Conservation (phyloP, 176 grass and related monocot genomes). For the Areca catechu region DNA sequence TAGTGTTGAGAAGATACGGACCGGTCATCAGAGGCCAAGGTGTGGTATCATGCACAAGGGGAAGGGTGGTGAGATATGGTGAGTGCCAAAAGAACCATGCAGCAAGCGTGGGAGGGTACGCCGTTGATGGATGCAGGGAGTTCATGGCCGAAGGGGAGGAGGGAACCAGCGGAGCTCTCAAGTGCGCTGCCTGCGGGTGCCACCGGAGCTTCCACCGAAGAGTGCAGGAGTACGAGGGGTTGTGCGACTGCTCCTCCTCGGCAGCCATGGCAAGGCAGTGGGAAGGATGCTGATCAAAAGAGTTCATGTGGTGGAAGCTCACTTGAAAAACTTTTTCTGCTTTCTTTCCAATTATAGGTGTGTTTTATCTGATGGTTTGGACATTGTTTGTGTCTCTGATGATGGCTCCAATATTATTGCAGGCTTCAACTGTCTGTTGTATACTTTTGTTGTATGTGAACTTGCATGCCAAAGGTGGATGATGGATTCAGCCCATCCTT, state of each 20-base stretch:
- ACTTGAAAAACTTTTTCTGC: no score
- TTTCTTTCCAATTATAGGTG: no score
- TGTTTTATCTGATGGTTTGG: no score
- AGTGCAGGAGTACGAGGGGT: constrained; percentile 53
- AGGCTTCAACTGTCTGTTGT: no score
- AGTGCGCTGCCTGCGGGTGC: constrained; percentile 59
- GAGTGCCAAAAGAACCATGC: constrained; percentile 87
- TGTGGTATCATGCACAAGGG: constrained; percentile 36
- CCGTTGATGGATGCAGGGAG: constrained; percentile 70
- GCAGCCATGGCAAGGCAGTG: not conserved
- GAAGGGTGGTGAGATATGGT: constrained; percentile 34
- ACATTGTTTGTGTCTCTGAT: no score
- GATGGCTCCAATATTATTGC: no score
- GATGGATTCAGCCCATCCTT: no score
- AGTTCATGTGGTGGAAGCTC: no score
- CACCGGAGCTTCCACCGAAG: constrained; percentile 71
- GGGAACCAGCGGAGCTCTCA: constrained; percentile 42
- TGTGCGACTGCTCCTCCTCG: constrained; percentile 35
- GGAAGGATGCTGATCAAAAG: no score
- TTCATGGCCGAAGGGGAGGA: constrained; percentile 66
- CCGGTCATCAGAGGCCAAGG: constrained; percentile 29
- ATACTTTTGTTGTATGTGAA: no score
- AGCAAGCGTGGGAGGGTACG: constrained; percentile 49
- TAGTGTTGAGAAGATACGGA: constrained; percentile 53
- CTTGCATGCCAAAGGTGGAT: no score